phyloP scores from a whole-genome alignment of 257 asterid genomes.

The Gardenia jasminoides region DNA sequence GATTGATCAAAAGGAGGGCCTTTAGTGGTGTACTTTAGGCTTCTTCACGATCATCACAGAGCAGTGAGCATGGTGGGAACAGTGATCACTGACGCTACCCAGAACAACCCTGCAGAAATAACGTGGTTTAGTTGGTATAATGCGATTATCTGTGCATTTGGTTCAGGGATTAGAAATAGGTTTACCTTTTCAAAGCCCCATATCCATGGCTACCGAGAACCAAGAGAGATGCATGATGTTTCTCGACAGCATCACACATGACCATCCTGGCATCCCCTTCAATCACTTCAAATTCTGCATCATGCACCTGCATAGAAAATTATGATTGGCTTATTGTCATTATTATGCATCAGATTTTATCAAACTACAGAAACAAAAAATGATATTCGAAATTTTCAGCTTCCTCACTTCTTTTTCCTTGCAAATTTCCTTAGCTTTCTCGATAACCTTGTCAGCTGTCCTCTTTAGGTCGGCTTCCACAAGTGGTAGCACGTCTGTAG shows the following conservation, averaged over 20 bases:
- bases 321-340: not conserved
- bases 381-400: not conserved
- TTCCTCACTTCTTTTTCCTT: conserved; percentile 12
- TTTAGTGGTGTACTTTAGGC: conserved; percentile 15
- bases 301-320: conserved; percentile 8
- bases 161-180: too few species aligned
- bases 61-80: conserved; percentile 81
- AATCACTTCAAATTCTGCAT: conserved; percentile 20
- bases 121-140: not conserved
- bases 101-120: conserved; percentile 56
- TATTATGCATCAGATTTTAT: not conserved
- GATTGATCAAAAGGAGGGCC: too few species aligned
- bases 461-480: conserved; percentile 33
- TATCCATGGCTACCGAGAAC: conserved; percentile 49
- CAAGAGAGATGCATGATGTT: conserved; percentile 32
- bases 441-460: conserved; percentile 23
- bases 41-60: conserved; percentile 76
- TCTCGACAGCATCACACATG: conserved; percentile 28
- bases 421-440: conserved; percentile 29
- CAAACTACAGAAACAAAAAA: not conserved
- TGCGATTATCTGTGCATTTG: too few species aligned
- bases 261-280: conserved; percentile 37
- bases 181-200: conserved; percentile 32
- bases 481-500: conserved; percentile 25
- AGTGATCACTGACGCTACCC: conserved; percentile 83